Evolutionary conservation across 352 stramenopile species (phyloP).

Genomic region (Pythium vanterpoolii): DNA sequence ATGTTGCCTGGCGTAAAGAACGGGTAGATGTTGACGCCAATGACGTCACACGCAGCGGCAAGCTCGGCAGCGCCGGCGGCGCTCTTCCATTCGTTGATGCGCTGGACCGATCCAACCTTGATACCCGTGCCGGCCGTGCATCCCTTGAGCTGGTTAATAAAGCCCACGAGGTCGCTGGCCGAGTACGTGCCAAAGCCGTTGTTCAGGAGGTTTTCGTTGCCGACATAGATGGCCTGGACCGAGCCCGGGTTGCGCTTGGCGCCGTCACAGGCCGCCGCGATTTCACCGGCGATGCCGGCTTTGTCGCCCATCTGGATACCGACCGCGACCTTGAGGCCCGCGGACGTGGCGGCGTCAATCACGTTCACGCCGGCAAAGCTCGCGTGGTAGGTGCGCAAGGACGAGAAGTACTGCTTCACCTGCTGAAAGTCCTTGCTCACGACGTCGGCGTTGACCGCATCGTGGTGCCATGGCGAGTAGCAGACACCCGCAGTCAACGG

Average conservation of each 20-base stretch:
- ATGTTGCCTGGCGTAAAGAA: conserved; percentile 53
- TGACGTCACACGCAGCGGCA: conserved; percentile 22
- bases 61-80: conserved; percentile 32
- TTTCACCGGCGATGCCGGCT: conserved; percentile 28
- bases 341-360: conserved; percentile 26
- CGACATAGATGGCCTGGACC: conserved; percentile 35
- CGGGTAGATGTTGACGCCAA: conserved; percentile 72
- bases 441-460: conserved; percentile 25
- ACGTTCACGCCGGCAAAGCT: conserved; percentile 33
- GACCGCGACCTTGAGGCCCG: conserved; percentile 29
- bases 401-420: conserved; percentile 30
- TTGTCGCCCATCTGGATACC: conserved; percentile 31
- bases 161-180: conserved; percentile 24
- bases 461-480: conserved; percentile 66
- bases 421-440: conserved; percentile 27
- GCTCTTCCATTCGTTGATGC: conserved; percentile 60
- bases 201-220: conserved; percentile 42
- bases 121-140: conserved; percentile 24
- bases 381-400: conserved; percentile 38
- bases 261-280: conserved; percentile 27
- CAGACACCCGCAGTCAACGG: conserved; percentile 35
- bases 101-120: conserved; percentile 47
- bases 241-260: conserved; percentile 23
- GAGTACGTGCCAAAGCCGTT: conserved; percentile 22
- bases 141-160: conserved; percentile 32